Conservation (phyloP, 805 yeast genomes). For the Lachancea dasiensis region DNA sequence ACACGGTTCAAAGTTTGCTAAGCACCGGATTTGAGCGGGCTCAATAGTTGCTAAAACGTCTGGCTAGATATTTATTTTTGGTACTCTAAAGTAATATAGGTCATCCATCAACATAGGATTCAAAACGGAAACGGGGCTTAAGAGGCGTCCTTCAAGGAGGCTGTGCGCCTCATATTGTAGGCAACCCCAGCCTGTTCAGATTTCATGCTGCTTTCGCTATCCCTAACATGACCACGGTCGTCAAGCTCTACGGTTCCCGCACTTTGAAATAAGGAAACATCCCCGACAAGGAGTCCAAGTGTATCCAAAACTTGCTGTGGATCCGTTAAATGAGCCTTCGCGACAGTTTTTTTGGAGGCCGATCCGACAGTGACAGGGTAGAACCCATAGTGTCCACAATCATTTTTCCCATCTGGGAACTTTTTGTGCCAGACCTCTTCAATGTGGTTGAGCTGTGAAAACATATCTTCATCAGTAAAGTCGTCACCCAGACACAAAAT, state of each 20-base stretch:
- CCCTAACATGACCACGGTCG: constrained; percentile 63
- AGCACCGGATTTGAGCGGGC: constrained; percentile 4
- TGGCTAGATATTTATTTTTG: not conserved
- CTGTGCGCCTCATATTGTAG: constrained; percentile 26
- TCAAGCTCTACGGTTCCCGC: constrained; percentile 72
- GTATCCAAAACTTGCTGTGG: constrained; percentile 83
- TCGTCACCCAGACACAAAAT: constrained; percentile 92
- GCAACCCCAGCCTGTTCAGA: constrained; percentile 32
- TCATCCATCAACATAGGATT: no score
- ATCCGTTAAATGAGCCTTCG: constrained; percentile 77
- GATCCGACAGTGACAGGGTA: constrained; percentile 92
- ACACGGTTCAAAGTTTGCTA: constrained; percentile 13
- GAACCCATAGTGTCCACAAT: constrained; percentile 53
- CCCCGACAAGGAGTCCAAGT: constrained; percentile 72
- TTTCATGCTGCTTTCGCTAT: constrained; percentile 37
- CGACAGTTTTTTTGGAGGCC: constrained; percentile 77
- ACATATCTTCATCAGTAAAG: constrained; percentile 97
- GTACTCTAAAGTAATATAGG: no score
- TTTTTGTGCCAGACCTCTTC: constrained; percentile 40
- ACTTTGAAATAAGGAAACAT: constrained; percentile 69
- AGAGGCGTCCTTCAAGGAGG: constrained; percentile 13
- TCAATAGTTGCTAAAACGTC: not conserved
- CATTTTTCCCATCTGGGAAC: constrained; percentile 37
- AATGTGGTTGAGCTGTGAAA: constrained; percentile 61
- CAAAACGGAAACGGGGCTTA: no score